phyloP scores from a whole-genome alignment of 257 asterid species.

The Catharanthus roseus region DNA sequence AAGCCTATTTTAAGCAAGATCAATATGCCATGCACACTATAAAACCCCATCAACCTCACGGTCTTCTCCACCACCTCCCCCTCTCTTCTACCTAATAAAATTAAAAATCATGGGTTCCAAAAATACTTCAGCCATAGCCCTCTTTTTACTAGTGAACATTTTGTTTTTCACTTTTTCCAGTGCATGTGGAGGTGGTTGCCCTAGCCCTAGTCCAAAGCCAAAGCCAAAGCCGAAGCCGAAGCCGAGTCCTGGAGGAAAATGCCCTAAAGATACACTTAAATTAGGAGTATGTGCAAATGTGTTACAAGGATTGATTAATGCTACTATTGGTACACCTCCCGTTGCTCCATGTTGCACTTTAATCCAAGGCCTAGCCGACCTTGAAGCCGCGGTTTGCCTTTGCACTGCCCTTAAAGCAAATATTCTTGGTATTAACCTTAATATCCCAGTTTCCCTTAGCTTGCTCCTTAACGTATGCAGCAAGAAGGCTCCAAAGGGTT shows the following conservation, averaged over 20 bases:
- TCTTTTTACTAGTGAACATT: constrained; percentile 43
- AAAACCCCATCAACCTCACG: neutral
- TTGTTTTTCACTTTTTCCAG: constrained; percentile 39
- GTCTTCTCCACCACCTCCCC: neutral
- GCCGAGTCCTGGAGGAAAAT: constrained; percentile 19
- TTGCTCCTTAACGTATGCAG: constrained; percentile 24
- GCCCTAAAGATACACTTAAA: constrained; percentile 58
- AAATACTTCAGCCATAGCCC: constrained; percentile 29
- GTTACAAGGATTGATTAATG: constrained; percentile 30
- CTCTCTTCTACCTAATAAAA: too few species aligned
- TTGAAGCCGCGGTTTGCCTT: constrained; percentile 32
- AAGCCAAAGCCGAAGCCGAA: constrained; percentile 24
- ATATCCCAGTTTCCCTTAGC: constrained; percentile 28
- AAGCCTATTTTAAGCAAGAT: neutral
- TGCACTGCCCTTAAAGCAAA: constrained; percentile 34
- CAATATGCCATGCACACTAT: constrained; percentile 8
- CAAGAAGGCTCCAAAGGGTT: constrained; percentile 23
- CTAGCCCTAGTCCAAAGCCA: too few species aligned
- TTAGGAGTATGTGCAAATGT: constrained; percentile 54
- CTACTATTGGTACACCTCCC: constrained; percentile 40
- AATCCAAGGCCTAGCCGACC: constrained; percentile 29
- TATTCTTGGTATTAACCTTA: constrained; percentile 27
- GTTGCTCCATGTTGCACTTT: constrained; percentile 45
- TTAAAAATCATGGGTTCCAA: constrained; percentile 42
- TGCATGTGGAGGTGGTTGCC: constrained; percentile 48